These are phyloP conservation scores for Blastobotrys ciferrii DNA, from an alignment of 1,139 yeast genomes.

Conservation along the genomic window DNA sequence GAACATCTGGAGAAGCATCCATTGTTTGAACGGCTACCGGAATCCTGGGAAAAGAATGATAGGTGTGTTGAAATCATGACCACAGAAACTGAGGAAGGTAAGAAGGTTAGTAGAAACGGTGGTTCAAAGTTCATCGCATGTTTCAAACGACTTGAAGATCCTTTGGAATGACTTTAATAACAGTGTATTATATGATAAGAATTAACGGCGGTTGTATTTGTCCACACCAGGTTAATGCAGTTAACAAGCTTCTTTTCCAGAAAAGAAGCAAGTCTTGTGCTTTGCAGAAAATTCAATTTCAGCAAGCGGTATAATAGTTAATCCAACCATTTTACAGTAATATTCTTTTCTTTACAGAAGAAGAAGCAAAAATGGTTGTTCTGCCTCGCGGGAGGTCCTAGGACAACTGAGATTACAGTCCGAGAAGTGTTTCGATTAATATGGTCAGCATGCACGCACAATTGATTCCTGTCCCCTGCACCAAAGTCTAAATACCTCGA, in stretches of 20 bases:
- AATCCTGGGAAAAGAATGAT: constrained; percentile 79
- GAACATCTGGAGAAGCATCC: constrained; percentile 89
- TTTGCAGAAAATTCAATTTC: too few species aligned
- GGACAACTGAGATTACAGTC: too few species aligned
- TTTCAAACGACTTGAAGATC: constrained; percentile 52
- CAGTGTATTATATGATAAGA: not conserved
- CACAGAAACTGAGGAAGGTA: constrained; percentile 94
- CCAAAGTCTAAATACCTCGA: too few species aligned
- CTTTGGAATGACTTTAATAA: constrained; percentile 5
- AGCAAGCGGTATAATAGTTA: too few species aligned
- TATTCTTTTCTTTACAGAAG: too few species aligned
- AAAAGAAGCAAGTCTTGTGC: too few species aligned
- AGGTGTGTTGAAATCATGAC: constrained; percentile 84
- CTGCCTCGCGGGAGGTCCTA: too few species aligned
- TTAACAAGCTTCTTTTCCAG: not conserved
- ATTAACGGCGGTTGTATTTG: constrained; percentile 9
- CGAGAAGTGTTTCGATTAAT: too few species aligned
- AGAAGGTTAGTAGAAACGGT: constrained; percentile 85
- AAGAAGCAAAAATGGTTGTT: too few species aligned
- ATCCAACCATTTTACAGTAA: too few species aligned
- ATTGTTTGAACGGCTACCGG: constrained; percentile 72
- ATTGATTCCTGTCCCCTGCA: too few species aligned
- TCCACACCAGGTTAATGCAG: not conserved
- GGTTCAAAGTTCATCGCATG: constrained; percentile 91
- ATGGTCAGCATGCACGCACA: too few species aligned